Evolutionary conservation across 164 flowering plant genomes (phyloP), one percentile per base, ranked within the genome.

Genomic region (Umbellularia californica): DNA sequence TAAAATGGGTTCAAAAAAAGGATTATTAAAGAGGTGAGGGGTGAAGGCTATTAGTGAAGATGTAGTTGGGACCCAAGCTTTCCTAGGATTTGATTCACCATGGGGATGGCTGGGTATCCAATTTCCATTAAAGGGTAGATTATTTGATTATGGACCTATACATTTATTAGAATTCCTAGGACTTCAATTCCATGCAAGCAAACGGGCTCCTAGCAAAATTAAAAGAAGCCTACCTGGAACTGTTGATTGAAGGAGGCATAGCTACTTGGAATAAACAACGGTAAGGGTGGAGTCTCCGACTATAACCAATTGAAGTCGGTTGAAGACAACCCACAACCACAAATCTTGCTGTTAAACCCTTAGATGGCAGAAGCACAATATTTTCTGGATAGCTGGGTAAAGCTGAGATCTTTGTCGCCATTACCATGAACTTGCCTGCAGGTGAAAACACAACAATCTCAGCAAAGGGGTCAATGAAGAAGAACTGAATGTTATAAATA

Each of bases 181-280:
- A 41, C 47, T 41, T 41, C 47, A 41, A 41, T 41, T 41, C 47
- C 47, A 41, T 41, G 47, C 47, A 7, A 41, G 47, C 47, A 41
- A 41, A 41, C 10, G 0, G 47, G 47, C 47, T 2, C 10, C 9
- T 4, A 7, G 10, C 7, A 24, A 65, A 7, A 11, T 50, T n/a
- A 7, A 30, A 17, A 50, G 17, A 22, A 28, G 73, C 87, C 81
- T 80, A 84, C 90, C 80, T 84, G 75, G 80, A 74, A 58, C 65
- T 70, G 47, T 71, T 74, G 70, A 75, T 55, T 5, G 78, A 60
- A 72, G 65, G 75, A 17, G 80, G 80, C 70, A 71, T 76, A 11
- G 75, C 77, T 30, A 71, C 63, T 71, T 73, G 79, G 69, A 70
- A 67, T 72, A 79, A 75, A 71, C 70, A 65, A 20, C 74, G 71